Base-by-base conservation (phyloP, 2,329 filamentous ascomycete genomes). In the Dryadomyces quercivorus region DNA sequence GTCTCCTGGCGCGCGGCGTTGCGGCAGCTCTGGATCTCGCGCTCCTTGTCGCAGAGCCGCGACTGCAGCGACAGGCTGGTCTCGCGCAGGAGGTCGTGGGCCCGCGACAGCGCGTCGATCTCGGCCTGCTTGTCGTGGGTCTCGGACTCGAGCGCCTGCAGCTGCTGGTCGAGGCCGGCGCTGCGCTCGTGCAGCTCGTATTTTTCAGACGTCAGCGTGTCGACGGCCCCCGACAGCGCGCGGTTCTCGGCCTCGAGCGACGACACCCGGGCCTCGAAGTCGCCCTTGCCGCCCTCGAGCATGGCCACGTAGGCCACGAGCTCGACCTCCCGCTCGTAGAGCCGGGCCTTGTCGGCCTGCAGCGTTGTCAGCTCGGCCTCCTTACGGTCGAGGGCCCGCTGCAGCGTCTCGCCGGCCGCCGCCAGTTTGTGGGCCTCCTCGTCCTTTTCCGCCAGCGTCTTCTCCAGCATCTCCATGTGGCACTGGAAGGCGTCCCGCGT, bases 401-500 rank as follows among this genome's bases (percentile, higher is more conserved):
- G 26, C 16, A 55, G 20, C 7, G 22, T 7, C 50, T 53, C 49
- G 5, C 46, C 16, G 1, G 26, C 46, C 9, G 43, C 43, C 10
- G 42, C 36, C 1, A 57, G 54, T 4, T 40, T 31, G 15, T 51
- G 51, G 3, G 49, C 44, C 40, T 50, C 53, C 13, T 21, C 40
- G 18, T 13, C 38, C 50, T 46, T 56, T 31, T 18, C 40, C 21
- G 43, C 52, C 20, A 56, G 18, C 5, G 57, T 52, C 12, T 49
- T 18, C 51, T 58, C 53, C 0, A 59, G 36, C 1, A 34, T 42
- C 9, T 53, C 53, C 5, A 58, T 53, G 15, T 48, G 57, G 21
- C 21, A 21, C 49, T 58, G 54, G 10, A 59, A 44, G 1, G 55
- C 51, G 12, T 59, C 56, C 2, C 56, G 56, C 5, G 55, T 58